Percentiles rank a stretch among this genome's conserved stretches.
phyloP scores from a whole-genome alignment of 202 grass and related monocot genomes.

The Eragrostis tef region DNA sequence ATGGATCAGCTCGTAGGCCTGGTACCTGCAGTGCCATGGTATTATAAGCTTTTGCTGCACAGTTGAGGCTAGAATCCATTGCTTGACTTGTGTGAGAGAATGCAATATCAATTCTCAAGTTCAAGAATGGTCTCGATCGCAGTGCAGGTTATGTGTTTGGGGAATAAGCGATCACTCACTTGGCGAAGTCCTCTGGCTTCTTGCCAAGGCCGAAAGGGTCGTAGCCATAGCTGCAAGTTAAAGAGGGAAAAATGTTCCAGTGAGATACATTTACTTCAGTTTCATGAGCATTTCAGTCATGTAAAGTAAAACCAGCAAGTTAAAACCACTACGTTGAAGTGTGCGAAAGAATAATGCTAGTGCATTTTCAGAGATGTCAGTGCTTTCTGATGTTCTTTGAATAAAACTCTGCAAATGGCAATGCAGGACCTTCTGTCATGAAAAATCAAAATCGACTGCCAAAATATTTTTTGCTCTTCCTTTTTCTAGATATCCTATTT shows the following conservation, averaged over 20 bases:
- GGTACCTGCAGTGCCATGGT: constrained; percentile 66
- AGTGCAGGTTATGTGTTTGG: constrained; percentile 29
- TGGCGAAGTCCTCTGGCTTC: constrained; percentile 92
- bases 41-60: constrained; percentile 2
- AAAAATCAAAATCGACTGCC: background rate
- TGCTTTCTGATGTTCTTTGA: background rate
- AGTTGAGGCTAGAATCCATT: background rate
- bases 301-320: background rate
- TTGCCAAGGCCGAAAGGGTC: constrained; percentile 96
- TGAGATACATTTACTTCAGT: constrained; percentile 1
- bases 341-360: constrained; percentile 17
- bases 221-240: constrained; percentile 82
- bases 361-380: background rate
- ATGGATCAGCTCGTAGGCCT: constrained; percentile 96
- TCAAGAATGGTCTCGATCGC: background rate
- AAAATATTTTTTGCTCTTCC: background rate
- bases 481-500: background rate
- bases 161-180: constrained; percentile 56
- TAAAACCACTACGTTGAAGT: background rate
- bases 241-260: constrained; percentile 32
- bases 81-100: background rate
- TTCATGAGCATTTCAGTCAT: constrained; percentile 25
- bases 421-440: background rate
- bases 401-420: background rate
- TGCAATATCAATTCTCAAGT: background rate